phyloP scores from a whole-genome alignment of 345 rosid genomes.

The Ricinus communis region DNA sequence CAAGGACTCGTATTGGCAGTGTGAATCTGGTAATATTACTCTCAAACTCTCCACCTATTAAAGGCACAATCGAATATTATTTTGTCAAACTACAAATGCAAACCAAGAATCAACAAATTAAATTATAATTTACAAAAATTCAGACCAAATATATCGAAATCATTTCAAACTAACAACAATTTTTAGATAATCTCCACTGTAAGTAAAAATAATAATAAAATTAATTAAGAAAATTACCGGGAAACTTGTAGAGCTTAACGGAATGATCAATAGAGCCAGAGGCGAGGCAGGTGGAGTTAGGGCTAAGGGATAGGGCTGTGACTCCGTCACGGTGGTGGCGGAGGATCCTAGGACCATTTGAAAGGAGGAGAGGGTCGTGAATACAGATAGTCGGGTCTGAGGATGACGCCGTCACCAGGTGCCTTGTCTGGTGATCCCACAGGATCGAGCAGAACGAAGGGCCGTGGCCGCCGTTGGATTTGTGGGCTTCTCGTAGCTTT shows the following conservation, averaged over 20 bases:
- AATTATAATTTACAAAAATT: no score
- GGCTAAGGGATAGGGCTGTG: conserved; percentile 79
- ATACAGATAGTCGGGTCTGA: conserved; percentile 69
- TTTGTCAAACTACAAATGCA: neutral
- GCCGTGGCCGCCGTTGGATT: conserved; percentile 28
- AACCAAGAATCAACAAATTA: neutral
- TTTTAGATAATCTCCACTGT: no score
- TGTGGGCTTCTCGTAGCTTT: conserved; percentile 86
- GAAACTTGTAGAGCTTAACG: conserved; percentile 95
- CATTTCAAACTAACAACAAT: no score
- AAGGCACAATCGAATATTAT: conserved; percentile 9
- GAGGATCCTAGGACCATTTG: conserved; percentile 58
- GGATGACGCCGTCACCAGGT: conserved; percentile 85
- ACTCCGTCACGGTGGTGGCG: conserved; percentile 97
- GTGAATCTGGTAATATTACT: conserved; percentile 91
- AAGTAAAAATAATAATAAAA: no score
- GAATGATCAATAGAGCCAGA: conserved; percentile 94
- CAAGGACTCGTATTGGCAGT: conserved; percentile 79
- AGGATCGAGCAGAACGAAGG: conserved; percentile 79
- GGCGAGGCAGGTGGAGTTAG: conserved; percentile 88
- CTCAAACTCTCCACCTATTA: conserved; percentile 85
- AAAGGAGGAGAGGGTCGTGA: conserved; percentile 69
- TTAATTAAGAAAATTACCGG: no score
- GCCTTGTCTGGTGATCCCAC: conserved; percentile 78
- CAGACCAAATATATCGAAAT: no score